Evolutionary conservation across 352 stramenopile species (phyloP).

Genomic region (Hyaloperonospora arabidopsidis): DNA sequence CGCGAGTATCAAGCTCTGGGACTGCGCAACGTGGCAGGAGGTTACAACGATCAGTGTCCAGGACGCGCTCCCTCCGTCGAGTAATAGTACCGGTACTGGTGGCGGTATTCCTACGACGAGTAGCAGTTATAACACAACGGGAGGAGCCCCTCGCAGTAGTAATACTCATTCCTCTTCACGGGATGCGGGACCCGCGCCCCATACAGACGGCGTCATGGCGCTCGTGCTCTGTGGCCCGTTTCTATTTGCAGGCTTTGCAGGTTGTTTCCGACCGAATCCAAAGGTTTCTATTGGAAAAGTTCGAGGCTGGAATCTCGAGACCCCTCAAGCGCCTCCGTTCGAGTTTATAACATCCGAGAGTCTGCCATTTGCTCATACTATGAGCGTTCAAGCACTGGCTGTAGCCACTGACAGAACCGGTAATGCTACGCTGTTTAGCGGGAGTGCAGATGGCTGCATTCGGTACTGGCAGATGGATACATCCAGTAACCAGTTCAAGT

Average conservation of each 20-base stretch:
- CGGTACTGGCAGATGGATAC: slow-evolving; percentile 79
- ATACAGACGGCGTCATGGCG: slow-evolving; percentile 50
- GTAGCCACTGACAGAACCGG: slow-evolving; percentile 59
- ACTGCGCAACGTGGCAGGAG: slow-evolving; percentile 75
- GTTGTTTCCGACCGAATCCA: slow-evolving; percentile 43
- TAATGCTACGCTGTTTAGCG: slow-evolving; percentile 70
- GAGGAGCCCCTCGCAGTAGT: no score
- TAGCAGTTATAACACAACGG: no score
- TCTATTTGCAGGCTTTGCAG: slow-evolving; percentile 78
- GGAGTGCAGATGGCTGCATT: slow-evolving; percentile 64
- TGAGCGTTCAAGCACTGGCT: slow-evolving; percentile 62
- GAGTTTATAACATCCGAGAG: slow-evolving; percentile 53
- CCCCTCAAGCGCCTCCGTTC: slow-evolving; percentile 46
- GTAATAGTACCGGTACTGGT: slow-evolving; percentile 9
- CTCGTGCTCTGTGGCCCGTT: slow-evolving; percentile 70
- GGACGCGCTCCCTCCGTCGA: slow-evolving; percentile 15
- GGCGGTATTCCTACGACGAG: slow-evolving; percentile 7
- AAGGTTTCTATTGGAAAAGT: slow-evolving; percentile 66
- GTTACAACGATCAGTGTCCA: slow-evolving; percentile 62
- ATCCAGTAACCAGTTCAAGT: slow-evolving; percentile 64
- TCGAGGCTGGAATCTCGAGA: slow-evolving; percentile 78
- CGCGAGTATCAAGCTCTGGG: slow-evolving; percentile 75
- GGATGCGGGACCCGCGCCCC: slow-evolving; percentile 3
- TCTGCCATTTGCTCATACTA: slow-evolving; percentile 72
- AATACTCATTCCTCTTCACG: slow-evolving; percentile 2